These are phyloP conservation scores for Citrullus mucosospermus DNA, from an alignment of 306 rosid genomes.

Conservation along the genomic window DNA sequence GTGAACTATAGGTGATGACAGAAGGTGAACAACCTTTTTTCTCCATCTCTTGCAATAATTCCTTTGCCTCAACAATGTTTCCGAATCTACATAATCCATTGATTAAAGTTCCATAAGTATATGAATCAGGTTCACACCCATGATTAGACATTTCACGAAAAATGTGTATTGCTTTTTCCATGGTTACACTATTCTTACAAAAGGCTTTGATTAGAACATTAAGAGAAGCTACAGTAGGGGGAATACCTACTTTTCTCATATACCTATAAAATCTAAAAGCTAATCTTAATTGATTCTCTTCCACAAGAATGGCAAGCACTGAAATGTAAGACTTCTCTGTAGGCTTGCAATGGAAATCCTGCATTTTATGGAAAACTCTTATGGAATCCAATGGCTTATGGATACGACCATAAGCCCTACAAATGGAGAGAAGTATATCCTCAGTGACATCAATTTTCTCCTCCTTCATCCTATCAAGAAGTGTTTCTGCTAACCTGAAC, in stretches of 20 bases:
- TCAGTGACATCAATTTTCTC: conserved; percentile 52
- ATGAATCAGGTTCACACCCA: conserved; percentile 70
- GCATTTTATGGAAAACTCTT: conserved; percentile 63
- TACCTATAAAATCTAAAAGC: conserved; percentile 57
- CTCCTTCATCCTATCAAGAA: conserved; percentile 70
- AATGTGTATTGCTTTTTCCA: conserved; percentile 51
- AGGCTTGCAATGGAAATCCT: conserved; percentile 39
- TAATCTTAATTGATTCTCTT: conserved; percentile 59
- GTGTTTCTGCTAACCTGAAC: conserved; percentile 59
- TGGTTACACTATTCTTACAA: conserved; percentile 56
- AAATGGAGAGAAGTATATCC: conserved; percentile 43
- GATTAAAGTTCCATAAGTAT: conserved; percentile 81
- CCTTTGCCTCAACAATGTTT: conserved; percentile 46
- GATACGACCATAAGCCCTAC: conserved; percentile 64
- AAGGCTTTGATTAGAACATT: conserved; percentile 84
- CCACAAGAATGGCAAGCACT: conserved; percentile 61
- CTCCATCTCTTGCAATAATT: conserved; percentile 63
- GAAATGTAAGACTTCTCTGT: conserved; percentile 53
- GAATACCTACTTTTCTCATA: conserved; percentile 57
- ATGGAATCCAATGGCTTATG: conserved; percentile 65
- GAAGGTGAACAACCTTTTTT: conserved; percentile 45
- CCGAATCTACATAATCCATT: conserved; percentile 67
- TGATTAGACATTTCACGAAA: conserved; percentile 67
- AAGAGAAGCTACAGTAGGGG: conserved; percentile 49
- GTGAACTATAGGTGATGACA: conserved; percentile 64